These are phyloP conservation scores for Yamadazyma taylorii DNA, from an alignment of 1,139 yeast genomes.

Conservation along the genomic window DNA sequence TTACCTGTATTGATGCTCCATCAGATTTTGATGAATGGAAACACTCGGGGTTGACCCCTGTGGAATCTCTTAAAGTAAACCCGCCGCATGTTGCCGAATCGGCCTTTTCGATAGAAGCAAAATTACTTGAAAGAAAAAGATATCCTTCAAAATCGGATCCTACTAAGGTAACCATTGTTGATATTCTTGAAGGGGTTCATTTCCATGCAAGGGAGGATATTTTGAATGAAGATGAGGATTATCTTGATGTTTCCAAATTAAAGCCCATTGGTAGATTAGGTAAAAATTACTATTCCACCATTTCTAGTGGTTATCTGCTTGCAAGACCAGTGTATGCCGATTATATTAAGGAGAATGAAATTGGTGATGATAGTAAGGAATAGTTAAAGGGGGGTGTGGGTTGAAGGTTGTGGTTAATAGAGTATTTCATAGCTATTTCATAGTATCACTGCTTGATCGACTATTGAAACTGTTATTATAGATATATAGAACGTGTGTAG, in stretches of 20 bases:
- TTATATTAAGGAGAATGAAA: background rate
- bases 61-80: constrained; percentile 42
- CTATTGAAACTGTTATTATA: too few relatives aligned
- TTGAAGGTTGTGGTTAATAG: too few relatives aligned
- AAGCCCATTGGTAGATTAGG: constrained; percentile 59
- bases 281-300: constrained; percentile 51
- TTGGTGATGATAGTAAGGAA: too few relatives aligned
- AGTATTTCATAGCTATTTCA: too few relatives aligned
- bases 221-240: constrained; percentile 37
- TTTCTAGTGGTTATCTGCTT: constrained; percentile 42
- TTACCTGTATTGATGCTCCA: constrained; percentile 49
- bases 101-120: constrained; percentile 60
- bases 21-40: constrained; percentile 54
- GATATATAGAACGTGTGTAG: too few relatives aligned
- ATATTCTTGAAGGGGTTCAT: constrained; percentile 53
- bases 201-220: constrained; percentile 61
- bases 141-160: constrained; percentile 45
- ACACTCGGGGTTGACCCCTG: constrained; percentile 53
- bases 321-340: constrained; percentile 34
- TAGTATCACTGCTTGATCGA: too few relatives aligned
- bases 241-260: constrained; percentile 47
- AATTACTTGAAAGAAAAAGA: constrained; percentile 43
- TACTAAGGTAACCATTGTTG: constrained; percentile 35
- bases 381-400: too few relatives aligned
- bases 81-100: constrained; percentile 62